These are phyloP conservation scores for Arthrinium phaeospermum DNA, from an alignment of 2,329 filamentous ascomycete species.

Conservation along the genomic window DNA sequence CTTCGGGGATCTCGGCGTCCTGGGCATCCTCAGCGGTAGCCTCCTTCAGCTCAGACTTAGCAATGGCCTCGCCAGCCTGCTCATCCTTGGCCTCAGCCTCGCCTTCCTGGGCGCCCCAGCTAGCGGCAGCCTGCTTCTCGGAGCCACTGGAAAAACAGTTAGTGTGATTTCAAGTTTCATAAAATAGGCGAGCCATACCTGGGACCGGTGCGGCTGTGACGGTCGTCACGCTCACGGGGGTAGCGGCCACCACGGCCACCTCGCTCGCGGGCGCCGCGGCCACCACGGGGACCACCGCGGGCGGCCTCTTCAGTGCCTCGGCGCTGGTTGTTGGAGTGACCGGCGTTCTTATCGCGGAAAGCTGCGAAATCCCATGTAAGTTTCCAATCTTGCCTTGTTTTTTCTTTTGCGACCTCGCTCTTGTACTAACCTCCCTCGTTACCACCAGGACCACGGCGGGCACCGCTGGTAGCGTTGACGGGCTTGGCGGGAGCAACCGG, in stretches of 20 bases:
- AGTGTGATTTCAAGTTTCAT: neutral
- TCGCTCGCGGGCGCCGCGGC: constrained; percentile 67
- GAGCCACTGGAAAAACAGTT: constrained; percentile 62
- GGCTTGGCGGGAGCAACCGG: constrained; percentile 68
- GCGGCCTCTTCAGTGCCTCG: constrained; percentile 75
- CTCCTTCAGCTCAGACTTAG: constrained; percentile 82
- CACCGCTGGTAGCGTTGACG: constrained; percentile 46
- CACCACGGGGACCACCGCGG: constrained; percentile 62
- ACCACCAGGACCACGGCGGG: constrained; percentile 66
- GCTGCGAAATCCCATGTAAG: constrained; percentile 55
- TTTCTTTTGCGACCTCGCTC: constrained; percentile 11
- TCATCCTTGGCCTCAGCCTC: constrained; percentile 88
- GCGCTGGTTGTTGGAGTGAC: constrained; percentile 80
- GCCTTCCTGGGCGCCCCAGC: constrained; percentile 86
- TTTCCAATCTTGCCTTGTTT: neutral
- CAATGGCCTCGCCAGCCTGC: constrained; percentile 88
- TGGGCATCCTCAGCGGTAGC: constrained; percentile 55
- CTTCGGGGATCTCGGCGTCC: constrained; percentile 50
- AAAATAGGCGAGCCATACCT: constrained; percentile 46
- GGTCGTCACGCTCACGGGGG: constrained; percentile 61
- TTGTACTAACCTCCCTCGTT: constrained; percentile 83
- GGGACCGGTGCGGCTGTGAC: constrained; percentile 55
- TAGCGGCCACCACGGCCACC: constrained; percentile 61
- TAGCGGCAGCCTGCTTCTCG: constrained; percentile 86
- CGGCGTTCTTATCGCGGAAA: constrained; percentile 87